Base-by-base conservation (phyloP, 257 asterid genomes). In the Datura wrightii region DNA sequence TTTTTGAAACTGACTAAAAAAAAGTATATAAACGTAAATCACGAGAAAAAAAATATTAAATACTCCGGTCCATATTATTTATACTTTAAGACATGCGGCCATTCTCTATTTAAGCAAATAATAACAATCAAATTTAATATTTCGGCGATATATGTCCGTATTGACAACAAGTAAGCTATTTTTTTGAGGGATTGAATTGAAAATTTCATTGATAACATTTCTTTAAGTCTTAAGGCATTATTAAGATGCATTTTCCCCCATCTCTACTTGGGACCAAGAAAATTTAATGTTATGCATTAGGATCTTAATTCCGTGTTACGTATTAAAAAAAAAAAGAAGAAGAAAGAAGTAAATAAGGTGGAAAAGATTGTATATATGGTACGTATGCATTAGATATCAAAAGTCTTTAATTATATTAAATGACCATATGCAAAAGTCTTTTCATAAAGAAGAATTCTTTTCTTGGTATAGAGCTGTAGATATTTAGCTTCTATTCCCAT, bases 301-400 rank as follows among this genome's bases (percentile, higher is more conserved):
- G 8, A 70, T 16, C 16, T 70, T 65, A 65, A 34, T 65, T 70
- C 55, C 79, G 79, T 42, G 37, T 70, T 42, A 70, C 79, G 55
- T 42, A 42, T 70, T 42, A 16, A 70, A 70, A 39, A 15, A 10
- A 18, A 18, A 67, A 37, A 9, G 1, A 24, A 24, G 31, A 24
- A 24, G 31, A 24, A 8, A 63, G 36, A 34, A 42, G 55, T 70
- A 70, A 42, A 70, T 42, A 42, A 4, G 54, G 79, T 70, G 79
- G 79, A 41, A 41, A 70, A 18, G 37, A 55, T 70, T 70, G 42
- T 70, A 67, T 14, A 42, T 41, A 15, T 15, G 5, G 24, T 67
- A 15, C 31, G 31, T 39, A 42, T 8, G 5, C 44, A 63, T 5
- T 41, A 18, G 14, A 42, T 42, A 42, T 42, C 79, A 70, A 42